Conservation (phyloP, 2,329 filamentous ascomycete genomes). For the Alternaria brassicae region DNA sequence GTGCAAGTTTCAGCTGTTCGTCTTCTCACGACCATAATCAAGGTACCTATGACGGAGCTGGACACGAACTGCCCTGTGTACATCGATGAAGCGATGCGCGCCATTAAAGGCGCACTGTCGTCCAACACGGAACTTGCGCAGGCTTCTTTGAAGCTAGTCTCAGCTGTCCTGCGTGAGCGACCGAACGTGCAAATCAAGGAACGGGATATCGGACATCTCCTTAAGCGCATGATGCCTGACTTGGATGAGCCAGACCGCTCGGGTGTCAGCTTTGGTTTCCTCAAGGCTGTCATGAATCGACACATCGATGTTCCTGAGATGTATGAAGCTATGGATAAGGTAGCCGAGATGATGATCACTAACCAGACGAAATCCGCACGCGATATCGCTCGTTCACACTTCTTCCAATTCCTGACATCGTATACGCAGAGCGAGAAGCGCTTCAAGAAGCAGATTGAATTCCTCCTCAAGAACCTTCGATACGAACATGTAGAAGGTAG, state of each 20-base stretch:
- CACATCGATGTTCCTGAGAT: conserved; percentile 85
- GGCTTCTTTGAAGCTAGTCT: conserved; percentile 85
- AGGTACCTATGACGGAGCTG: conserved; percentile 75
- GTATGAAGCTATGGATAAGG: conserved; percentile 87
- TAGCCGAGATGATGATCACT: conserved; percentile 88
- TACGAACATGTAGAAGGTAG: conserved; percentile 89
- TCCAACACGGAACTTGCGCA: conserved; percentile 86
- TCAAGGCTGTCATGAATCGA: conserved; percentile 84
- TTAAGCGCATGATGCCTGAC: conserved; percentile 83
- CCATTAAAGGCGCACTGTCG: conserved; percentile 76
- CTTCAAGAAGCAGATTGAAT: conserved; percentile 87
- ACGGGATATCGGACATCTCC: conserved; percentile 79
- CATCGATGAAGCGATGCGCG: conserved; percentile 81
- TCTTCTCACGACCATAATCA: conserved; percentile 83
- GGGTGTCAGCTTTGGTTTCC: conserved; percentile 92
- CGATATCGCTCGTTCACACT: conserved; percentile 85
- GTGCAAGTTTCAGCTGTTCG: conserved; percentile 88
- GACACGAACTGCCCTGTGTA: conserved; percentile 79
- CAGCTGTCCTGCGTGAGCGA: conserved; percentile 82
- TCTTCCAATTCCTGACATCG: conserved; percentile 91
- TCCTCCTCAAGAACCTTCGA: conserved; percentile 87
- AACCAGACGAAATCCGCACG: conserved; percentile 90
- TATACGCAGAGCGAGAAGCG: conserved; percentile 91
- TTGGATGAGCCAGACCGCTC: conserved; percentile 92
- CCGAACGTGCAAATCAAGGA: conserved; percentile 79